Evolutionary conservation across 169 alveolate genomes (phyloP).

Genomic region (Miamiensis avidus): DNA sequence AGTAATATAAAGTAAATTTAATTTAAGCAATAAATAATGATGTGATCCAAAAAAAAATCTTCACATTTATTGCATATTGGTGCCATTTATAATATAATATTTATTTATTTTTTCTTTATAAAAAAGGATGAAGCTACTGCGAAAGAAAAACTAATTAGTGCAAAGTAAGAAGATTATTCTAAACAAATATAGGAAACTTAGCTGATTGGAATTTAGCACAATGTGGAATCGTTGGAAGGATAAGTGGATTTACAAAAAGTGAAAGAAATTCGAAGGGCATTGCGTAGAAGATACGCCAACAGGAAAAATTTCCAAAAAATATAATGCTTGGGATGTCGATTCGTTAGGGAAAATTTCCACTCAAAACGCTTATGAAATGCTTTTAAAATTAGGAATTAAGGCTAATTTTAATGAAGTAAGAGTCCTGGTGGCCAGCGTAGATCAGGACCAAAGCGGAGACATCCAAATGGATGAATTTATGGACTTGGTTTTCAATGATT

Average conservation of each 20-base stretch:
- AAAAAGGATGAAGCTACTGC: not conserved
- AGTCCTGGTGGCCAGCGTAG: conserved; percentile 78
- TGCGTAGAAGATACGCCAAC: conserved; percentile 81
- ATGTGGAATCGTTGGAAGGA: conserved; percentile 73
- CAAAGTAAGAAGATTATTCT: conserved; percentile 64
- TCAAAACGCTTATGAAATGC: conserved; percentile 69
- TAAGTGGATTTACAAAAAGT: conserved; percentile 77
- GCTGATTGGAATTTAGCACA: conserved; percentile 63
- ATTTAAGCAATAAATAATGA: no score
- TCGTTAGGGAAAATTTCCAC: conserved; percentile 61
- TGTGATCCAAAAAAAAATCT: no score
- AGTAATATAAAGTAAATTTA: not conserved
- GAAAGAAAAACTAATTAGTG: conserved; percentile 11
- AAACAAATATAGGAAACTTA: conserved; percentile 79
- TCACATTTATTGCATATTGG: no score
- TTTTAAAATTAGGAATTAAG: conserved; percentile 78
- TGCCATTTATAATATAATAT: not conserved
- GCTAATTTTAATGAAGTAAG: conserved; percentile 78
- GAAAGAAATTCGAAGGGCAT: conserved; percentile 79
- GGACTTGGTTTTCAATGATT: conserved; percentile 73
- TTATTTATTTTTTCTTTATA: not conserved
- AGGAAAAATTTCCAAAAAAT: conserved; percentile 75
- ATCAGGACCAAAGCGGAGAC: conserved; percentile 64
- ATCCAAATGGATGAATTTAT: conserved; percentile 79
- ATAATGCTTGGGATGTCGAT: conserved; percentile 77